phyloP scores from a whole-genome alignment of 2,329 filamentous ascomycete genomes.

The Geosmithia flava region DNA sequence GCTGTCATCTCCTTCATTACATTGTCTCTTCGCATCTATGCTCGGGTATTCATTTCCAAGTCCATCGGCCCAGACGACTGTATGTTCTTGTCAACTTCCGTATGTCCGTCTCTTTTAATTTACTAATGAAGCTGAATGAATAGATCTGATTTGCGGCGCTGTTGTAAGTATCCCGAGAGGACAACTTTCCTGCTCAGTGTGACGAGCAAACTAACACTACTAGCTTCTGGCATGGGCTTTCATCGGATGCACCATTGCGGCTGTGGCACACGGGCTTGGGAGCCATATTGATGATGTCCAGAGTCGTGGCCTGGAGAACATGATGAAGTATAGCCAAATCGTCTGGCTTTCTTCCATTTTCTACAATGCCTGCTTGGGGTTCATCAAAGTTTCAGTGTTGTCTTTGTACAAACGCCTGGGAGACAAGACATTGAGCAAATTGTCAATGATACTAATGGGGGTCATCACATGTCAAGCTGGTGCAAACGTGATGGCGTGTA shows the following conservation, averaged over 20 bases:
- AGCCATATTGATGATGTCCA: constrained; percentile 13
- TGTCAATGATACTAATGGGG: constrained; percentile 23
- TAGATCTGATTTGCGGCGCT: constrained; percentile 7
- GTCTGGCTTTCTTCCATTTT: constrained; percentile 34
- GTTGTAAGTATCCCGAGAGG: constrained; percentile 2
- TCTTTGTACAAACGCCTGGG: constrained; percentile 30
- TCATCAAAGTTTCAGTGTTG: constrained; percentile 33
- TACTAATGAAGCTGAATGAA: background rate
- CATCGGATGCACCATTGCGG: constrained; percentile 16
- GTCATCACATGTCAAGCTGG: constrained; percentile 25
- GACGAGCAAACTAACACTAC: constrained; percentile 12
- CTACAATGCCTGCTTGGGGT: constrained; percentile 31
- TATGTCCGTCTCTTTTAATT: background rate
- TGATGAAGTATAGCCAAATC: constrained; percentile 7
- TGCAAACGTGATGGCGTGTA: constrained; percentile 25
- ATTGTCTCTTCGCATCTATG: constrained; percentile 21
- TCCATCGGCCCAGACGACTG: constrained; percentile 17
- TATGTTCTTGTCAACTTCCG: constrained; percentile 3
- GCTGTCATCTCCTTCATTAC: constrained; percentile 22
- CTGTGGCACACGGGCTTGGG: constrained; percentile 14
- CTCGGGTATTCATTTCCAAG: constrained; percentile 21
- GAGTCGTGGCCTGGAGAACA: constrained; percentile 5
- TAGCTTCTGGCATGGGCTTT: constrained; percentile 13
- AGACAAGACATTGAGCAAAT: constrained; percentile 18
- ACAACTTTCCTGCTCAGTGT: background rate